These are phyloP conservation scores for Coemansia sp. DNA, from an alignment of 192 early-diverging fungal genomes.

Conservation along the genomic window DNA sequence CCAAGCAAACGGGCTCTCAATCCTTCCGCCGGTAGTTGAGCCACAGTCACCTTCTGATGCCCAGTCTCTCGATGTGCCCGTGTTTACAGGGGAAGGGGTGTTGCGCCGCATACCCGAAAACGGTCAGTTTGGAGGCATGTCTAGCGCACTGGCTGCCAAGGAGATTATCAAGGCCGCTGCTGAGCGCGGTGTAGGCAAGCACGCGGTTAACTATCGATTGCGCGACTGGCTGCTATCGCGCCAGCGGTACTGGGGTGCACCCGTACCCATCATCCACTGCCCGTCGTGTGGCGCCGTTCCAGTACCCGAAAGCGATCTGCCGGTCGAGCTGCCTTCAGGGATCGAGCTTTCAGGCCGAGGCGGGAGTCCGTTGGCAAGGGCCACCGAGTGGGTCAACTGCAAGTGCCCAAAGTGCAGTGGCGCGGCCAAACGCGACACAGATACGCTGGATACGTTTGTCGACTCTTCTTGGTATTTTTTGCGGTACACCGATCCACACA, in stretches of 20 bases:
- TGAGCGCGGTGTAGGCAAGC: slow-evolving; percentile 55
- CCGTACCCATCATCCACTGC: slow-evolving; percentile 95
- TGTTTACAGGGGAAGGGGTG: slow-evolving; percentile 63
- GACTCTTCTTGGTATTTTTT: slow-evolving; percentile 98
- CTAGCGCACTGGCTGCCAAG: slow-evolving; percentile 60
- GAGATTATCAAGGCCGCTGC: slow-evolving; percentile 60
- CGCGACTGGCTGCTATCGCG: slow-evolving; percentile 97
- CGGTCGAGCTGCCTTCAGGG: slow-evolving; percentile 70
- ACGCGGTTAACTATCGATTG: slow-evolving; percentile 71
- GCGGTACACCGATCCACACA: slow-evolving; percentile 80
- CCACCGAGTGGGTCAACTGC: slow-evolving; percentile 72
- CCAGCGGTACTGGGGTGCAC: slow-evolving; percentile 96
- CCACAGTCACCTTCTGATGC: slow-evolving; percentile 13
- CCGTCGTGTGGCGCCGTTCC: slow-evolving; percentile 78
- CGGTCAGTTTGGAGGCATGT: slow-evolving; percentile 67
- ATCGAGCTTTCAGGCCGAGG: slow-evolving; percentile 67
- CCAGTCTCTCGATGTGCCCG: neutral
- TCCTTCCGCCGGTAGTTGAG: slow-evolving; percentile 53
- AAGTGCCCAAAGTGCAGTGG: slow-evolving; percentile 77
- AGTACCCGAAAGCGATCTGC: slow-evolving; percentile 79
- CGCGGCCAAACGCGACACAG: slow-evolving; percentile 79
- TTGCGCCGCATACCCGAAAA: slow-evolving; percentile 54
- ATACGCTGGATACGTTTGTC: slow-evolving; percentile 98
- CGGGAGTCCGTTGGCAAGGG: slow-evolving; percentile 69
- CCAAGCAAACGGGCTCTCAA: slow-evolving; percentile 55